Evolutionary conservation across 164 flowering plant species (phyloP), one percentile per base, ranked within the genome.

Genomic region (Akebia trifoliata): DNA sequence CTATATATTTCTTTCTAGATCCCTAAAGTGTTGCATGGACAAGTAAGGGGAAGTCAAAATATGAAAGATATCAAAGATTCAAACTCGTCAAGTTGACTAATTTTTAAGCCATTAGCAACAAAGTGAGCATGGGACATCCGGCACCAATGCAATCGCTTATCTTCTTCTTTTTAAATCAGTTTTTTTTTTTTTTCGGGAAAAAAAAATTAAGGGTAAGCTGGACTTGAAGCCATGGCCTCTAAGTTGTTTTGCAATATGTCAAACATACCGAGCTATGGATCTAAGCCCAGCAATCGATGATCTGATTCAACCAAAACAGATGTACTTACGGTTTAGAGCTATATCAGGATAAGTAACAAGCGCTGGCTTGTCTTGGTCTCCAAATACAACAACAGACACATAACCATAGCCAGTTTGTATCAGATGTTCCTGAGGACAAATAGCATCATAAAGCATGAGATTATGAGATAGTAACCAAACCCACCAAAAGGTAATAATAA

Each of bases 341-440:
- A 91, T 54, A 79, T 91, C 98, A 46, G 98, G 98, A 65, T 91
- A 88, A 14, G 96, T 91, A 40, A 91, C 57, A 49, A 91, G 73
- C 5, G 98, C 89, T 8, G 98, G 98, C 68, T 91, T 91, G 52
- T 86, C 90, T 54, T 64, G 83, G 68, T 88, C 96, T 51, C 98
- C 98, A 73, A 67, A 81, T 11, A 91, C 90, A 34, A 77, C 67
- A 43, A 91, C 96, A 35, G 95, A 86, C 35, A 91, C 76, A 68
- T 81, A 56, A 67, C 98, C 96, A 53, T 72, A 45, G 72, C 85
- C 76, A 63, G 98, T 88, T 37, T 63, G 72, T 20, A 91, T 62
- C 50, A 69, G 17, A 73, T 86, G 82, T 65, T 84, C 96, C 98
- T 91, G 96, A 29, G 25, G 57, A 37, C 44, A 66, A 29, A 73